Conservation (phyloP, 257 asterid genomes). For the Penstemon newberryi region DNA sequence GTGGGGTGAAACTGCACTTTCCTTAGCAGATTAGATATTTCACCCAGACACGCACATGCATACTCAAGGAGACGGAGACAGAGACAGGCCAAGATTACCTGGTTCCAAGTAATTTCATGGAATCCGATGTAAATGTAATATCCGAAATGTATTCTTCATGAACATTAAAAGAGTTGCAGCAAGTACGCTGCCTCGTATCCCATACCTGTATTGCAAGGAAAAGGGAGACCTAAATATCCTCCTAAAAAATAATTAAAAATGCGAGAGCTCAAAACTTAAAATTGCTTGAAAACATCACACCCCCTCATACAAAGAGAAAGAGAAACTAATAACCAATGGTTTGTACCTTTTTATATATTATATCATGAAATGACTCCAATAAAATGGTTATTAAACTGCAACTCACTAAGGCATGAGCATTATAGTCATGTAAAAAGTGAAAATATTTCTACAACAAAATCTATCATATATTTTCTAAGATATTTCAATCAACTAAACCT, state of each 20-base stretch:
- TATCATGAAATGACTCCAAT: no score
- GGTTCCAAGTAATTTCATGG: conserved; percentile 73
- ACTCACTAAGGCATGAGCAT: no score
- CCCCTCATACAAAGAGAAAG: neutral
- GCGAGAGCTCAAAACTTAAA: neutral
- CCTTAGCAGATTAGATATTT: neutral
- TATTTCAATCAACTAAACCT: neutral
- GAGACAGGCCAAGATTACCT: conserved; percentile 44
- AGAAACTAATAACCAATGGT: no score
- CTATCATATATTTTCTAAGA: neutral
- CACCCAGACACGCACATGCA: neutral
- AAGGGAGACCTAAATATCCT: conserved; percentile 6
- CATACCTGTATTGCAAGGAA: conserved; percentile 56
- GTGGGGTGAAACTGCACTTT: neutral
- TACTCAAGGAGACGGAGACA: conserved; percentile 13
- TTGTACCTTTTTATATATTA: no score
- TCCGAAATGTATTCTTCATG: conserved; percentile 92
- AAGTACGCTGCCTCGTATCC: conserved; percentile 89
- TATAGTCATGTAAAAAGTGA: no score
- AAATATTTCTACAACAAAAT: neutral
- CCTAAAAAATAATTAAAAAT: neutral
- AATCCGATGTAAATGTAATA: conserved; percentile 76
- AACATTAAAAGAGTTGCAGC: conserved; percentile 63
- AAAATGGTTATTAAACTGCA: no score
- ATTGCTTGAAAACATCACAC: conserved; percentile 1